Conservation (phyloP, 345 rosid genomes). For the Pistacia integerrima region DNA sequence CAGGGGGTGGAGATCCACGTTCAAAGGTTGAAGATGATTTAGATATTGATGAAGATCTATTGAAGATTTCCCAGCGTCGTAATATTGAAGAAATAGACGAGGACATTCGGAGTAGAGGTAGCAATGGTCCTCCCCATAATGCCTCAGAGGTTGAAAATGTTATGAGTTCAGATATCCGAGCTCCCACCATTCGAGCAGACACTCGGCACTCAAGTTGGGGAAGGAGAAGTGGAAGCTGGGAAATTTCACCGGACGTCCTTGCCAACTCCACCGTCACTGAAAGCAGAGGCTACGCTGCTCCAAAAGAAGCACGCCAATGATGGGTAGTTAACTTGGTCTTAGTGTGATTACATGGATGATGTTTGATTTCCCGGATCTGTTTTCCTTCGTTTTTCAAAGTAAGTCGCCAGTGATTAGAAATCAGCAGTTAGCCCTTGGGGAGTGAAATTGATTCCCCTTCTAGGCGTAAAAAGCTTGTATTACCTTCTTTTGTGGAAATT, state of each 20-base stretch:
- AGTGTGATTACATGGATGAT: slow-evolving; percentile 8
- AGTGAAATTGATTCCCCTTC: slow-evolving; percentile 21
- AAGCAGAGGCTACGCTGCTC: slow-evolving; percentile 48
- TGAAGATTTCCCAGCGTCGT: slow-evolving; percentile 88
- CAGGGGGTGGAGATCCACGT: slow-evolving; percentile 50
- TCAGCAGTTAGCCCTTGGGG: slow-evolving; percentile 19
- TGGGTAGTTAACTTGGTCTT: slow-evolving; percentile 24
- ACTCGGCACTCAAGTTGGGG: slow-evolving; percentile 77
- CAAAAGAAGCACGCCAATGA: slow-evolving; percentile 46
- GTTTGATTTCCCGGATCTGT: slow-evolving; percentile 15
- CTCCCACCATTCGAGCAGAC: slow-evolving; percentile 64
- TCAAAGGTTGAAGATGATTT: slow-evolving; percentile 91
- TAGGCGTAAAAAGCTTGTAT: slow-evolving; percentile 22
- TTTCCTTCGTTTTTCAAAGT: slow-evolving; percentile 18
- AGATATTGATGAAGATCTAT: slow-evolving; percentile 86
- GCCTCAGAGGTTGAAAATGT: slow-evolving; percentile 54
- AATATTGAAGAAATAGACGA: slow-evolving; percentile 63
- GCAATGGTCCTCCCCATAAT: slow-evolving; percentile 60
- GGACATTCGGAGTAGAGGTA: slow-evolving; percentile 65
- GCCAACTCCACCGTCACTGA: slow-evolving; percentile 53
- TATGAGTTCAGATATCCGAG: slow-evolving; percentile 58
- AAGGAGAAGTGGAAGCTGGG: slow-evolving; percentile 87
- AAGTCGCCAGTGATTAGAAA: slow-evolving; percentile 17
- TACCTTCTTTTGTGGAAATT: slow-evolving; percentile 20
- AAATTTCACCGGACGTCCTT: slow-evolving; percentile 54